Conservation (phyloP, 306 rosid species). For the Castanea mollissima region DNA sequence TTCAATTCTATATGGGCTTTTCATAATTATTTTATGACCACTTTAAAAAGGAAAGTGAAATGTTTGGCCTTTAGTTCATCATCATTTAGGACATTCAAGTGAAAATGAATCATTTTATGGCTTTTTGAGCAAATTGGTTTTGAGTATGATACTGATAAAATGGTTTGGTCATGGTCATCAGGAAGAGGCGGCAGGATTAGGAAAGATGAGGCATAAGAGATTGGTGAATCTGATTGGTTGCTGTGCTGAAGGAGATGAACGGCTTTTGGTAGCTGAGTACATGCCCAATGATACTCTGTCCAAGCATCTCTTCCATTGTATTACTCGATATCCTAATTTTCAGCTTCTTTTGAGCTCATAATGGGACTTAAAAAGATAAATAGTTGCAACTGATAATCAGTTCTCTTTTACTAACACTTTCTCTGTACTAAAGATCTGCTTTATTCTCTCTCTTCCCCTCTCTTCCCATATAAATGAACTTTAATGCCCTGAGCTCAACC, state of each 20-base stretch:
- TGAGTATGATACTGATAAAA: conserved; percentile 21
- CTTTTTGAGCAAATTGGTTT: not conserved
- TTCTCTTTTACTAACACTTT: not conserved
- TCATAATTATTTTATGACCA: not conserved
- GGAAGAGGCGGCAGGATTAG: conserved; percentile 83
- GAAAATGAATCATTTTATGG: not conserved
- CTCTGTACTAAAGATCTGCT: not conserved
- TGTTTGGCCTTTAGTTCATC: not conserved
- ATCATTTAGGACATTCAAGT: not conserved
- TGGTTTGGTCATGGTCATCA: conserved; percentile 34
- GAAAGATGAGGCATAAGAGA: conserved; percentile 79
- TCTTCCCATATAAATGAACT: not conserved
- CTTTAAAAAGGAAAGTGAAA: not conserved
- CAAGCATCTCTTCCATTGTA: conserved; percentile 85
- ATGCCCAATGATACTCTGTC: conserved; percentile 82
- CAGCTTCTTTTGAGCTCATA: conserved; percentile 8
- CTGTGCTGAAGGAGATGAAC: conserved; percentile 80
- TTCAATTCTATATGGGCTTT: not conserved
- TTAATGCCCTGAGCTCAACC: not conserved
- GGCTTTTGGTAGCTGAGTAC: conserved; percentile 81
- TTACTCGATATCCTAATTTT: conserved; percentile 20
- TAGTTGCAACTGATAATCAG: not conserved
- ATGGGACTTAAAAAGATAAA: not conserved
- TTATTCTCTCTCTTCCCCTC: not conserved
- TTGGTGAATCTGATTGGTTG: conserved; percentile 79